Evolutionary conservation across 2,329 filamentous ascomycete species (phyloP), one percentile per base, ranked within the genome.

Genomic region (Lasiodiplodia hormozganensis): DNA sequence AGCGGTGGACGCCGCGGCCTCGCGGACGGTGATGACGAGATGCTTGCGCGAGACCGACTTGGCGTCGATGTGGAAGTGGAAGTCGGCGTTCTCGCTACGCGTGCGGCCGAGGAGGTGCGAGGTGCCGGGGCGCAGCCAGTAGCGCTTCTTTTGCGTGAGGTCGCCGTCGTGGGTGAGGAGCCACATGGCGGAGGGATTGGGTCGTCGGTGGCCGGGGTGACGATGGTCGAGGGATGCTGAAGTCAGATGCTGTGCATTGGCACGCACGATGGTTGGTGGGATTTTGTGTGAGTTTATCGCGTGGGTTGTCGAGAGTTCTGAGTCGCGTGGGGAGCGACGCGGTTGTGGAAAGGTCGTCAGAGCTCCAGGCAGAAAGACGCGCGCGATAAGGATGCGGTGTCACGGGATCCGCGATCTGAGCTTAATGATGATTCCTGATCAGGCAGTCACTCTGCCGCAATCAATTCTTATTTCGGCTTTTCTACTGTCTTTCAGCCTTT

Each of bases 31-130:
- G 62, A 99, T 89, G 38, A 90, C 90, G 71, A 97, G 82, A 80
- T 99, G 96, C 75, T 96, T 93, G 68, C 95, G 87, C 38, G 96
- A 99, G 60, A 99, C 92, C 1, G 90, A 91, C 75, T 92, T 92
- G 75, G 96, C 87, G 6, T 90, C 87, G 72, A 97, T 28, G 40
- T 62, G 71, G 74, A 76, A n/a, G 74, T 91, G 85, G 60, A 64
- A 64, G 43, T 49, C 43, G 28, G 43, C 18, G 3, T n/a, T 16
- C 14, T 25, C 25, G 70, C 79, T 75, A 71, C 86, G 86, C 47
- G 92, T 94, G 71, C 95, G 89, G 68, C 95, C 95, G 77, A 97
- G 92, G 23, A 97, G 86, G 78, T 96, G 95, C 73, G 88, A 89
- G 77, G 93, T 93, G 62, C 94, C 94, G 2, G 94, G 94, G 69